Percentiles rank a stretch among this genome's conserved stretches.
phyloP scores from a whole-genome alignment of 2,329 filamentous ascomycete genomes.

The Colletotrichum siamense region DNA sequence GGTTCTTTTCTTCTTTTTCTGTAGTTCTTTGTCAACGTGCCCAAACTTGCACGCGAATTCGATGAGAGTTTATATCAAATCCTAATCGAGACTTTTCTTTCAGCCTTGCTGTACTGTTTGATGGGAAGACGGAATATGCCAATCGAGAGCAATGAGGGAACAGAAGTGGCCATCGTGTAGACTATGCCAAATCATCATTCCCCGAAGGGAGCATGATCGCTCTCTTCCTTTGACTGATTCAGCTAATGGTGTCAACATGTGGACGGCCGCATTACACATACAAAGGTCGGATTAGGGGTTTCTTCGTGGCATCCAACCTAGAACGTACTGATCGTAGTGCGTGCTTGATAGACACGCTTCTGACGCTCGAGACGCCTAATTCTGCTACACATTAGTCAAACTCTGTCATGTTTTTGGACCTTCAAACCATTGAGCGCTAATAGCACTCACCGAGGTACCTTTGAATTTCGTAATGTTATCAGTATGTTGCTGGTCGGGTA shows the following conservation, averaged over 20 bases:
- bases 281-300: neutral
- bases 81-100: neutral
- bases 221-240: neutral
- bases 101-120: neutral
- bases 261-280: neutral
- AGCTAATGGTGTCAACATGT: neutral
- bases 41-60: neutral
- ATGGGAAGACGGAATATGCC: neutral
- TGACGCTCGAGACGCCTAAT: neutral
- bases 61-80: neutral
- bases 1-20: neutral
- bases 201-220: neutral
- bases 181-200: neutral
- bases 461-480: neutral
- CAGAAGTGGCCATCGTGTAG: neutral
- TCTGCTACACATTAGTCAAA: neutral
- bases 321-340: neutral
- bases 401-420: neutral
- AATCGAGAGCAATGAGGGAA: neutral
- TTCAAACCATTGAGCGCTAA: neutral
- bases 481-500: neutral
- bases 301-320: neutral
- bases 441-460: neutral
- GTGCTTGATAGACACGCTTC: neutral
- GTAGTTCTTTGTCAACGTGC: neutral